Conservation (phyloP, 2,329 filamentous ascomycete genomes). For the Cercospora sp. region DNA sequence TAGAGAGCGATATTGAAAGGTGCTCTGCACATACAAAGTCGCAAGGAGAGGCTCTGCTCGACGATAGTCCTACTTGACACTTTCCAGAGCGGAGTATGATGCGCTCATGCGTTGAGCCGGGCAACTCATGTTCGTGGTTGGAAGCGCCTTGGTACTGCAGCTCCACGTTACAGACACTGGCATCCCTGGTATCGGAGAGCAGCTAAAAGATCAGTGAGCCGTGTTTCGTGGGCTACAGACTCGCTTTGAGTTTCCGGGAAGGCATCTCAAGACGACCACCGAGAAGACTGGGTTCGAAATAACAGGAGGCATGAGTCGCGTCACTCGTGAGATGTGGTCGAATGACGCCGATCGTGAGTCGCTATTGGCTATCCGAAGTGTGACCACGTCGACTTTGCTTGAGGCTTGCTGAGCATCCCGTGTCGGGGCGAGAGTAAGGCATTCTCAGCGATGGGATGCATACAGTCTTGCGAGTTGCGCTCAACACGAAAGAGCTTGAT, state of each 20-base stretch:
- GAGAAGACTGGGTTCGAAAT: not conserved
- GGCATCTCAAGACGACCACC: not conserved
- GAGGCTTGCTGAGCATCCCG: not conserved
- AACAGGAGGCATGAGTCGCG: constrained; percentile 4
- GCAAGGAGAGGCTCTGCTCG: not conserved
- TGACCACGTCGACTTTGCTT: not conserved
- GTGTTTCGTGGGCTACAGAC: not conserved
- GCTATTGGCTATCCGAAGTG: not conserved
- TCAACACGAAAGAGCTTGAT: not conserved
- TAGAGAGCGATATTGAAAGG: not conserved
- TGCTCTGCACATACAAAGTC: not conserved
- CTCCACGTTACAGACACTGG: not conserved
- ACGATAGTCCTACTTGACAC: constrained; percentile 7
- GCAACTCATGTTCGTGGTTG: constrained; percentile 5
- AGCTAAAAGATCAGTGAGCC: not conserved
- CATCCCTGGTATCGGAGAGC: constrained; percentile 8
- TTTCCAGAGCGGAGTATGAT: constrained; percentile 3
- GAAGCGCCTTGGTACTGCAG: not conserved
- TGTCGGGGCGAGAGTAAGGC: not conserved
- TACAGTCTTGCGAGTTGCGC: not conserved
- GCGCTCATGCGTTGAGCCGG: constrained; percentile 1
- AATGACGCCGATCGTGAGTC: not conserved
- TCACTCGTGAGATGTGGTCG: not conserved
- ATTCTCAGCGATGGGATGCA: not conserved
- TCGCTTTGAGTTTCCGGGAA: constrained; percentile 1